Evolutionary conservation across 2,329 filamentous ascomycete species (phyloP), one percentile per base, ranked within the genome.

Genomic region (Claviceps maximensis): DNA sequence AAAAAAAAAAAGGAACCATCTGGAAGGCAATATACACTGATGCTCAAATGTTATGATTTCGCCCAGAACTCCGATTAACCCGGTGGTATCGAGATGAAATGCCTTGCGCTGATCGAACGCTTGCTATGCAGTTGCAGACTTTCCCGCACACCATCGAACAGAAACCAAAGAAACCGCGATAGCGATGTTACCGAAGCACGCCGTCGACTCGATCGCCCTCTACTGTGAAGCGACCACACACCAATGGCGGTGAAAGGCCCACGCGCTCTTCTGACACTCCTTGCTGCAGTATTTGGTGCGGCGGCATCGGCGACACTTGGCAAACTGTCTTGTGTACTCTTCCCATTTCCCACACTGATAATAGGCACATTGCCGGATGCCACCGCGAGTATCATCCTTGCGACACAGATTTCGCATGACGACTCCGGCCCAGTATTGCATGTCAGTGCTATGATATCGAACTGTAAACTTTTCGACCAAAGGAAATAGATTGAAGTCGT

Each of bases 221-320:
- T 67, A 79, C 69, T 77, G 74, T 36, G 77, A 73, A 49, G 87
- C 87, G 55, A 85, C 84, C 54, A 93, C 85, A 67, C 93, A 98
- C 93, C 93, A 98, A 71, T 97, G 94, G 56, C 93, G 84, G 67
- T 98, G 93, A 70, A 89, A 97, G 29, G 93, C 89, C 93, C 93
- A 98, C 10, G 93, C 94, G 61, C 88, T 94, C 76, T 97, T 97
- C 72, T 98, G 93, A 71, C 93, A 98, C 69, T 98, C 93, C 71
- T 98, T 98, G 79, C 90, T 96, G 82, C 93, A 98, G 74, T 96
- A 96, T 70, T 98, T 98, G 57, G 93, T 98, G 59, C 93, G 83
- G 61, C 93, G 83, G 72, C 93, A 98, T 58, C 93, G 84, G 59
- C 93, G 84, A 72, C 93, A 98, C 72, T 98, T 98, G 60, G 93